Percentiles rank a stretch among this genome's conserved stretches.
Conservation (phyloP, 768 basidiomycete genomes). For the Rhodosporidiobolus odoratus region DNA sequence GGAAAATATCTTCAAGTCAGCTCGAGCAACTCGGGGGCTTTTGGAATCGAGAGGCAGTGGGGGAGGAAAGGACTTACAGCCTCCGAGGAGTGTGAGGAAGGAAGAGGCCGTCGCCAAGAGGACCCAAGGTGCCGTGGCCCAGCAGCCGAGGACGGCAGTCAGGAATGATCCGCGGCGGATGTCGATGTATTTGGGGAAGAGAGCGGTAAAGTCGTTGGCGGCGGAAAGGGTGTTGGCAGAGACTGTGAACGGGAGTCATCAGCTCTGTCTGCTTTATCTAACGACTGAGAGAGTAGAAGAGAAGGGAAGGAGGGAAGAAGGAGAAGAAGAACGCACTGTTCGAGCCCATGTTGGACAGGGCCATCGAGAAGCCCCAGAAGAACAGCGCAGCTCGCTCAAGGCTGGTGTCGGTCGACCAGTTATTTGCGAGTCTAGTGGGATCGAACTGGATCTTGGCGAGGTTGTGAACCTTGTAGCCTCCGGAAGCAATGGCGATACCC, state of each 20-base stretch:
- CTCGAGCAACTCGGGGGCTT: too few relatives aligned
- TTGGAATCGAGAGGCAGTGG: background rate
- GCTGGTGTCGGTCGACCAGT: background rate
- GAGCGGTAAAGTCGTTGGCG: slow-evolving; percentile 21
- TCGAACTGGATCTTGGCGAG: slow-evolving; percentile 22
- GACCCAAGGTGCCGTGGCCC: slow-evolving; percentile 59
- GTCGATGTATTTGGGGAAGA: slow-evolving; percentile 58
- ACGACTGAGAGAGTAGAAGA: background rate
- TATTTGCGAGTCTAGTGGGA: slow-evolving; percentile 30
- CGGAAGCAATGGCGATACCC: slow-evolving; percentile 10
- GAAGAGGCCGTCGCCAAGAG: slow-evolving; percentile 55
- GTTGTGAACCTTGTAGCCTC: slow-evolving; percentile 10
- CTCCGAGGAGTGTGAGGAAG: slow-evolving; percentile 36
- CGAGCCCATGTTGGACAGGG: slow-evolving; percentile 7
- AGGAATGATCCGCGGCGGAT: slow-evolving; percentile 68
- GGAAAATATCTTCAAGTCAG: background rate
- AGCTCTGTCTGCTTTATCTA: background rate
- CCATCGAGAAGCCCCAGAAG: slow-evolving; percentile 17
- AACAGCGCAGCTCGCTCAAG: slow-evolving; percentile 35
- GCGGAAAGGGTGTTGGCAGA: slow-evolving; percentile 25
- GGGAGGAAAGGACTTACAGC: background rate
- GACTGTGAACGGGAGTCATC: background rate
- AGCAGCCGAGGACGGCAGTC: slow-evolving; percentile 58
- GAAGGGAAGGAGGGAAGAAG: background rate
- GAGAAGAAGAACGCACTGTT: too few relatives aligned